phyloP scores from a whole-genome alignment of 2,329 filamentous ascomycete species.

The Endoconidiophora laricicola region DNA sequence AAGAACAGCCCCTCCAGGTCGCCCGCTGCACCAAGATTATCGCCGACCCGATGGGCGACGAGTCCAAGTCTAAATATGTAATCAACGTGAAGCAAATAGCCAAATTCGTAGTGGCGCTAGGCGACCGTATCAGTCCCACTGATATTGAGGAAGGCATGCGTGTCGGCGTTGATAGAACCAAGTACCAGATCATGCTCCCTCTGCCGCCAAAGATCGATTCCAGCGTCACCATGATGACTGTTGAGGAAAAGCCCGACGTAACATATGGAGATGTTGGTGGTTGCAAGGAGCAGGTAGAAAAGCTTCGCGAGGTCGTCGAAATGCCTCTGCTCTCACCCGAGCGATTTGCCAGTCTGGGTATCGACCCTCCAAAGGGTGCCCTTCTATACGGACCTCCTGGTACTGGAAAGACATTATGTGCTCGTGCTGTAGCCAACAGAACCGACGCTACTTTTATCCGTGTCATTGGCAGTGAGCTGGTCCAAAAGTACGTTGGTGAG shows the following conservation, averaged over 20 bases:
- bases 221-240: conserved; percentile 99
- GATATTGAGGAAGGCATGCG: conserved; percentile 99
- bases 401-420: conserved; percentile 98
- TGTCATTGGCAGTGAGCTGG: conserved; percentile 92
- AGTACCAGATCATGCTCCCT: conserved; percentile 96
- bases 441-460: conserved; percentile 98
- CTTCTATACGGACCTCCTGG: conserved; percentile 91
- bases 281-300: conserved; percentile 99
- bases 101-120: conserved; percentile 96
- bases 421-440: conserved; percentile 89
- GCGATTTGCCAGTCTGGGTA: conserved; percentile 95
- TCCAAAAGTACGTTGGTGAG: conserved; percentile 98
- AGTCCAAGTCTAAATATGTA: conserved; percentile 98
- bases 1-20: conserved; percentile 95
- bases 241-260: conserved; percentile 98
- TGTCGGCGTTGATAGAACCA: conserved; percentile 94
- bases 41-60: conserved; percentile 76
- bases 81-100: conserved; percentile 99
- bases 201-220: conserved; percentile 97
- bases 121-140: conserved; percentile 89
- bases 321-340: conserved; percentile 95
- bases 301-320: conserved; percentile 94
- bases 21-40: conserved; percentile 99
- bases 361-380: conserved; percentile 94
- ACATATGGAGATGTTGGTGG: conserved; percentile 98